Conservation (phyloP, 1,139 yeast genomes). For the Chernovozyma aurita region DNA sequence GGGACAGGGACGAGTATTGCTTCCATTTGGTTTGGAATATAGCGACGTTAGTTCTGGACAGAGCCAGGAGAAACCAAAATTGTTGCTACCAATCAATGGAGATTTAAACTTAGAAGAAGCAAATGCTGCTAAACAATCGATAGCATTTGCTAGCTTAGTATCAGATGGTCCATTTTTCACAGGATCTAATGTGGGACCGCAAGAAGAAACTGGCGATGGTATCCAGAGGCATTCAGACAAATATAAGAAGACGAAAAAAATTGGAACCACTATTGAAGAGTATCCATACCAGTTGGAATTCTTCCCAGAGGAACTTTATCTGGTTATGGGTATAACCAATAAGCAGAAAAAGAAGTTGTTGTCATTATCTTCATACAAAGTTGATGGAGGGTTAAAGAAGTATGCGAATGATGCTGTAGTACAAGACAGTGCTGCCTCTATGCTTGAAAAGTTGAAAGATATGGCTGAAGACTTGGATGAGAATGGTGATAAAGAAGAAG, state of each 20-base stretch:
- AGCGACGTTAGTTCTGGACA: slow-evolving; percentile 42
- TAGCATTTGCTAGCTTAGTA: slow-evolving; percentile 53
- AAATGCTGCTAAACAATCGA: slow-evolving; percentile 59
- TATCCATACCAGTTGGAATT: slow-evolving; percentile 72
- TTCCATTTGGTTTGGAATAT: slow-evolving; percentile 70
- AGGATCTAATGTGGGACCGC: slow-evolving; percentile 30
- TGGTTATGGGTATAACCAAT: slow-evolving; percentile 66
- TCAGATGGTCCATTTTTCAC: slow-evolving; percentile 77
- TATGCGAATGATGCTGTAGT: slow-evolving; percentile 21
- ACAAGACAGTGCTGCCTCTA: slow-evolving; percentile 31
- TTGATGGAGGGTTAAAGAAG: slow-evolving; percentile 43
- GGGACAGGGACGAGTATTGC: slow-evolving; percentile 25
- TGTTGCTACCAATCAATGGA: slow-evolving; percentile 65
- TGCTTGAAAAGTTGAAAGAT: slow-evolving; percentile 56
- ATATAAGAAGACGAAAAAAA: slow-evolving; percentile 65
- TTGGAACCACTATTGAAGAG: slow-evolving; percentile 76
- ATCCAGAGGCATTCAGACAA: slow-evolving; percentile 71
- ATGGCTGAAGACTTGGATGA: slow-evolving; percentile 56
- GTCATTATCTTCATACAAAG: slow-evolving; percentile 44
- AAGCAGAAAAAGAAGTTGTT: slow-evolving; percentile 51
- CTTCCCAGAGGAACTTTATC: slow-evolving; percentile 77
- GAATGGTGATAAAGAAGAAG: slow-evolving; percentile 36
- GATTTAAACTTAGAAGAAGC: slow-evolving; percentile 53
- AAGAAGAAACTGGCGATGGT: slow-evolving; percentile 39
- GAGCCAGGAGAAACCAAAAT: slow-evolving; percentile 27